Percentiles rank a stretch among this genome's conserved stretches.
Evolutionary conservation across 148 eudicot species (phyloP).

Genomic region (Fallopia convolvulus): DNA sequence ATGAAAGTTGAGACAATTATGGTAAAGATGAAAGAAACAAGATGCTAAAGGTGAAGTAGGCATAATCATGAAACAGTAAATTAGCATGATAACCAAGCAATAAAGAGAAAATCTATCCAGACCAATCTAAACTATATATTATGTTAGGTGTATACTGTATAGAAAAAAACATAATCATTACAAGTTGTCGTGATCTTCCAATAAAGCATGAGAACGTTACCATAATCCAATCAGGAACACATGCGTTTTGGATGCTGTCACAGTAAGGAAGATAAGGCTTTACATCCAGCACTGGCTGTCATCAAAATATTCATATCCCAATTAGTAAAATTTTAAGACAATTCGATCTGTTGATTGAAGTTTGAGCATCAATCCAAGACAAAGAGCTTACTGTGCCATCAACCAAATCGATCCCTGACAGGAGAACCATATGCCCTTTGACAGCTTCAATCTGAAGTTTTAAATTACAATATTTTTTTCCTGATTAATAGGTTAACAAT

Average conservation of each 20-base stretch:
- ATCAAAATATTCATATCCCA: neutral
- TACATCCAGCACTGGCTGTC: conserved; percentile 89
- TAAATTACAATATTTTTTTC: conserved; percentile 5
- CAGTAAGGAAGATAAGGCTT: conserved; percentile 93
- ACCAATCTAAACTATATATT: neutral
- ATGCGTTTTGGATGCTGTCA: conserved; percentile 67
- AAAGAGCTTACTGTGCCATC: conserved; percentile 82
- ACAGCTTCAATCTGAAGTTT: conserved; percentile 69
- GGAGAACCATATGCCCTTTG: conserved; percentile 48
- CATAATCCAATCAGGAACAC: conserved; percentile 88
- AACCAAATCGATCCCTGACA: conserved; percentile 94
- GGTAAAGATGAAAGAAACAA: neutral
- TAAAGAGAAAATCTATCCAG: neutral
- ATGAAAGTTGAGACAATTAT: neutral
- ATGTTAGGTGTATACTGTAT: neutral
- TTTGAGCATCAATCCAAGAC: neutral
- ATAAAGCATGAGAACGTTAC: conserved; percentile 22
- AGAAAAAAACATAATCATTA: neutral
- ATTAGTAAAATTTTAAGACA: neutral
- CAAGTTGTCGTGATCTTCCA: neutral
- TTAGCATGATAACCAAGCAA: neutral
- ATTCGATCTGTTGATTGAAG: neutral
- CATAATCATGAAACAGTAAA: neutral
- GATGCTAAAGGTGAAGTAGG: neutral
- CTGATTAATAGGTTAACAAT: neutral